Base-by-base conservation (phyloP, 2,329 filamentous ascomycete genomes). In the Macrophomina pseudophaseolina region DNA sequence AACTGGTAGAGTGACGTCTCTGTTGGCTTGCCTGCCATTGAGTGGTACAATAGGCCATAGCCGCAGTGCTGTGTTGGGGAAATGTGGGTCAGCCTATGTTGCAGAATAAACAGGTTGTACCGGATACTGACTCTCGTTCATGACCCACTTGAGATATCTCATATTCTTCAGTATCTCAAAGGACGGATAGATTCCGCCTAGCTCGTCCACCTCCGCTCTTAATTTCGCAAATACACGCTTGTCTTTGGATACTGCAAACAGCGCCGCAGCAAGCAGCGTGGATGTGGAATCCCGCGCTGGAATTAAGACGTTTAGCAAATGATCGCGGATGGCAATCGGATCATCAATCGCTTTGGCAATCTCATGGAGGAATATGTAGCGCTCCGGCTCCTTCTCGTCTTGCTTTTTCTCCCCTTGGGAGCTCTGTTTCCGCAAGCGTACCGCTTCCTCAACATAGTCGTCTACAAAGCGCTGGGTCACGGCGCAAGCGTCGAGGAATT, bases 281-380 rank as follows among this genome's bases (percentile, higher is more conserved):
- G 78, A 78, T 1, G 78, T 80, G 5, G 78, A 79, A 40, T 80
- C 78, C 8, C 78, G 71, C 18, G 77, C 78, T 6, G 78, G 79
- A 52, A 80, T 72, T 65, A 80, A 58, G 58, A 82, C 80, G 71
- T 83, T 83, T 67, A 84, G 76, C 4, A 83, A 73, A 68, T 84
- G 81, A 40, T 79, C 77, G 9, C 80, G 75, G 14, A 84, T 72
- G 53, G 79, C 71, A 60, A 74, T 75, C 35, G 78, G 80, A 68
- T 84, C 80, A 1, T 73, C 78, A 5, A 81, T 84, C 64, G 80
- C 77, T 68, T 80, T 76, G 2, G 80, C 81, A 7, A 84, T 74
- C 54, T 79, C 80, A 56, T 81, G 78, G 56, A 83, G 77, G 73
- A 84, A 83, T 65, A 82, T 73, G 70, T 83, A 83, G 7, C 46